Base-by-base conservation (phyloP, 306 rosid genomes). In the Trifolium fragiferum region DNA sequence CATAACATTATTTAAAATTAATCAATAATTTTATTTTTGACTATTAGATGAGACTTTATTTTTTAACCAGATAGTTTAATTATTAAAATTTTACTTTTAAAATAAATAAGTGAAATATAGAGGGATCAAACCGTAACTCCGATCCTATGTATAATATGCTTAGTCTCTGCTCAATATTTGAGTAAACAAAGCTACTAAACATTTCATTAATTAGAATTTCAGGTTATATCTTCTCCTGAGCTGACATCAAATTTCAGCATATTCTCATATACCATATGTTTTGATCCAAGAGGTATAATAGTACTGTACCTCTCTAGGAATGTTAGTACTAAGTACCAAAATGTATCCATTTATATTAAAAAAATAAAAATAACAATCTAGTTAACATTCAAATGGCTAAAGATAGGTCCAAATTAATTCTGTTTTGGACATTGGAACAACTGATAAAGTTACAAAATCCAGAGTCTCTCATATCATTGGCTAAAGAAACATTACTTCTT, bases 321-420 rank as follows among this genome's bases (percentile, higher is more conserved):
- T 60, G 20, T 60, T 60, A 60, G 66, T 60, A 60, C 66, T 60
- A 60, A 40, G 35, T 40, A 37, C 69, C 32, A 7, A 1, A 37
- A 19, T 64, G 8, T 9, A 37, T 59, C 40, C 18, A 59, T 27
- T 5, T 59, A 61, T 15, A 62, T n/a, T 16, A 5, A 65, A 65
- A 8, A 41, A 66, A 25, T 23, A 25, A 25, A 2, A 27, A 4
- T 4, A 1, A 57, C n/a, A 64, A n/a, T 38, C 13, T 14, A 60
- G 19, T 60, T 60, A 60, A 43, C 37, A 40, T 20, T 66, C 86
- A 91, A 4, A 90, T 86, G 47, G 98, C 89, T 40, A 94, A 79
- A 18, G 98, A 86, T 12, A 94, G 87, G 73, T 88, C 92, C 37
- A 94, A 73, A 83, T 87, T 90, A 60, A 91, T 70, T 49, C 32